Evolutionary conservation across 306 rosid genomes (phyloP), one percentile per base, ranked within the genome.

Genomic region (Casuarina glauca): DNA sequence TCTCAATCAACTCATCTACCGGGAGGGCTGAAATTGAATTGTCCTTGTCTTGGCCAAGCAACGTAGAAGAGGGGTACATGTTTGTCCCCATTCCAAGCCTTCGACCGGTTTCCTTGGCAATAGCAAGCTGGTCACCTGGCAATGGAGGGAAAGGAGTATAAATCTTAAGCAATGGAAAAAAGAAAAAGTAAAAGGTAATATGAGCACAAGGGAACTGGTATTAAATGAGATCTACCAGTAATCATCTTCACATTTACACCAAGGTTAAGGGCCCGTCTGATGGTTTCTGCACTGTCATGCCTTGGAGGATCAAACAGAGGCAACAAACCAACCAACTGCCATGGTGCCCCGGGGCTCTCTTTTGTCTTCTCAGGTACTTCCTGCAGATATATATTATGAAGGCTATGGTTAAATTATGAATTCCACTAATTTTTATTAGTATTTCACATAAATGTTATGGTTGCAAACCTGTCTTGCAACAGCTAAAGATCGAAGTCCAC

Each of bases 41-140:
- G 86, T 89, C 97, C 87, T 91, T 93, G 80, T 93, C 85, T 85
- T 89, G 97, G 57, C 98, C 96, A 43, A 96, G 98, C 84, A 96
- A 88, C 60, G 99, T 84, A 69, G 98, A 93, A 64, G 99, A 96
- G 1, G 99, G 99, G 78, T 96, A 96, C 99, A 96, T 96, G 82
- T 96, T 96, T 75, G 99, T 91, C 83, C 99, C 99, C 99, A 96
- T 96, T 15, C 99, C 99, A 69, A 96, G 99, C 81, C 99, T 88
- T 43, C 99, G 86, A 15, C 99, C 99, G 67, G 99, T 96, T 90
- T 96, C 99, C 86, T 96, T 96, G 73, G 77, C 99, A 86, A 96
- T 96, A 76, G 99, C 99, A 64, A 96, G 94, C 74, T 96, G 99
- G 84, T 96, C 99, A 60, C 99, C 99, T 96, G 41, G 75, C 79